Evolutionary conservation across 1,139 yeast genomes (phyloP).

Genomic region (Insectozyma bohioensis): DNA sequence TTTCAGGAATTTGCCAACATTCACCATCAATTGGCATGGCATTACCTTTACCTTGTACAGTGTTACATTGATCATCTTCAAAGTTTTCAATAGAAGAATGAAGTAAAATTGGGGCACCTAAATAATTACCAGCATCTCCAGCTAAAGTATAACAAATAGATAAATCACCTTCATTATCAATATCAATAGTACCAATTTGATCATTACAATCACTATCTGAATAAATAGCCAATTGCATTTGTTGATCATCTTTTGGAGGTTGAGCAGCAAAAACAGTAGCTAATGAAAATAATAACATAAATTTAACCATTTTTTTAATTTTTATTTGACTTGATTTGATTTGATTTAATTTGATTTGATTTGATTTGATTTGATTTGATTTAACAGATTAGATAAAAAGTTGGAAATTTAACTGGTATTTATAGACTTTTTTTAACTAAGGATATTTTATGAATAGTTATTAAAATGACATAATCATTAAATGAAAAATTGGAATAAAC

Average conservation of each 20-base stretch:
- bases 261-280: background rate
- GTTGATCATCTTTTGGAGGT: background rate
- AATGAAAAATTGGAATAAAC: too few relatives aligned
- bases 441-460: too few relatives aligned
- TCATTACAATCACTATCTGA: background rate
- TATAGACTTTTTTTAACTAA: too few relatives aligned
- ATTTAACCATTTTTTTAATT: too few relatives aligned
- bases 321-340: too few relatives aligned
- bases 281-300: background rate
- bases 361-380: too few relatives aligned
- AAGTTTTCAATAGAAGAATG: background rate
- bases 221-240: background rate
- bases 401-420: too few relatives aligned
- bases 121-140: background rate
- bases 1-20: slow-evolving; percentile 2
- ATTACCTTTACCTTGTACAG: too few relatives aligned
- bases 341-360: too few relatives aligned
- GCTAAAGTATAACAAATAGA: background rate
- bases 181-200: background rate
- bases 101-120: background rate
- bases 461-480: too few relatives aligned
- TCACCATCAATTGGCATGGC: background rate
- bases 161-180: background rate
- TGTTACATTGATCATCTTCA: too few relatives aligned
- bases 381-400: too few relatives aligned